Conservation (phyloP, 176 grass and related monocot genomes). For the Triticum aestivum region DNA sequence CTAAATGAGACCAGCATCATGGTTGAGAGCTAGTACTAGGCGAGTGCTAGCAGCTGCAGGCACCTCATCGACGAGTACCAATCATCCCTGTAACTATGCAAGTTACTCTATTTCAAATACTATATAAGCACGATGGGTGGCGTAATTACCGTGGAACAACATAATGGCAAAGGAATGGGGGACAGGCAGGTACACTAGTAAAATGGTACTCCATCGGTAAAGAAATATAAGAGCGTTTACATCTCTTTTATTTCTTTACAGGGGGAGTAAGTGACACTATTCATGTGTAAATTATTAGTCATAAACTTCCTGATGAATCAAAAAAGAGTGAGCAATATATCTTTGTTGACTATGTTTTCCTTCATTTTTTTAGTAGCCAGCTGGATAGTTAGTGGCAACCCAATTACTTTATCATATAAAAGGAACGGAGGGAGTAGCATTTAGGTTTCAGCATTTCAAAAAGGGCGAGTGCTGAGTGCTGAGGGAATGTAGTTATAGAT, state of each 20-base stretch:
- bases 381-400: neutral
- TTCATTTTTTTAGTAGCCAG: neutral
- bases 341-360: neutral
- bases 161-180: neutral
- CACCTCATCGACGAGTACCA: neutral
- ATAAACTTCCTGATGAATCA: neutral
- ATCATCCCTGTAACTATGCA: neutral
- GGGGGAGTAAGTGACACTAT: neutral
- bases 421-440: no score
- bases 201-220: neutral
- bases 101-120: neutral
- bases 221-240: no score
- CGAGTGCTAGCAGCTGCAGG: neutral
- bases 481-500: neutral
- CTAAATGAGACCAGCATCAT: neutral
- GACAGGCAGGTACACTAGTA: no score
- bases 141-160: neutral
- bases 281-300: neutral
- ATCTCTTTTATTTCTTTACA: no score
- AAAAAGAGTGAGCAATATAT: neutral
- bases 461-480: neutral
- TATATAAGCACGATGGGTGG: neutral
- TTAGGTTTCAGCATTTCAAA: neutral
- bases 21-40: neutral
- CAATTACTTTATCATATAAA: neutral